Conservation (phyloP, 192 early-diverging fungal species). For the Phycomyces blakesleeanus region DNA sequence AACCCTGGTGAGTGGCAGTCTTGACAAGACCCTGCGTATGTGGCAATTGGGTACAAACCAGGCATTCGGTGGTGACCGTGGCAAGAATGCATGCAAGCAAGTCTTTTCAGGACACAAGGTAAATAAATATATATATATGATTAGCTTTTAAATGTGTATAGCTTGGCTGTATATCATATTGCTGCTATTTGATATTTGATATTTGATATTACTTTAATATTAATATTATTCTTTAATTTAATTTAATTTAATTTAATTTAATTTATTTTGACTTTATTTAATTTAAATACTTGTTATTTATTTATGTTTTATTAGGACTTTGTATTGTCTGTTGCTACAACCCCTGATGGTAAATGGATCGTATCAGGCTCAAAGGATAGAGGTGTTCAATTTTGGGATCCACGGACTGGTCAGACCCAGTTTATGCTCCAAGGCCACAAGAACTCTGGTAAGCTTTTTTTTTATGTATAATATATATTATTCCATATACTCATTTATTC, state of each 20-base stretch:
- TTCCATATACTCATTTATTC: background rate
- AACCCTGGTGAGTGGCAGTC: constrained; percentile 85
- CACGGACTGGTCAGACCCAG: constrained; percentile 62
- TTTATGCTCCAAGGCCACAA: constrained; percentile 95
- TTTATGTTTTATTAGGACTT: constrained; percentile 78
- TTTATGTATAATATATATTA: background rate
- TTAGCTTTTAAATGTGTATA: background rate
- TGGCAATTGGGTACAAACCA: constrained; percentile 74
- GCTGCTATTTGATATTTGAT: background rate
- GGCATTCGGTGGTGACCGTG: constrained; percentile 16
- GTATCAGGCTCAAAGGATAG: constrained; percentile 91
- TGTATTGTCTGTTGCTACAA: constrained; percentile 91
- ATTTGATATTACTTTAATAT: background rate
- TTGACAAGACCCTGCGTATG: constrained; percentile 89
- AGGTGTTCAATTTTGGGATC: constrained; percentile 93
- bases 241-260: too few species aligned
- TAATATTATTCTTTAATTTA: too few species aligned
- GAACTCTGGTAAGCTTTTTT: constrained; percentile 78
- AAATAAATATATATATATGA: too few species aligned
- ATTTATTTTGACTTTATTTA: too few species aligned
- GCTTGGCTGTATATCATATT: background rate
- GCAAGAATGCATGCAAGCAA: constrained; percentile 40
- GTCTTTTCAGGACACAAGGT: constrained; percentile 55
- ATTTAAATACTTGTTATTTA: too few species aligned
- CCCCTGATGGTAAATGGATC: constrained; percentile 83